Conservation (phyloP, 2,329 filamentous ascomycete species). For the Ciborinia camelliae region DNA sequence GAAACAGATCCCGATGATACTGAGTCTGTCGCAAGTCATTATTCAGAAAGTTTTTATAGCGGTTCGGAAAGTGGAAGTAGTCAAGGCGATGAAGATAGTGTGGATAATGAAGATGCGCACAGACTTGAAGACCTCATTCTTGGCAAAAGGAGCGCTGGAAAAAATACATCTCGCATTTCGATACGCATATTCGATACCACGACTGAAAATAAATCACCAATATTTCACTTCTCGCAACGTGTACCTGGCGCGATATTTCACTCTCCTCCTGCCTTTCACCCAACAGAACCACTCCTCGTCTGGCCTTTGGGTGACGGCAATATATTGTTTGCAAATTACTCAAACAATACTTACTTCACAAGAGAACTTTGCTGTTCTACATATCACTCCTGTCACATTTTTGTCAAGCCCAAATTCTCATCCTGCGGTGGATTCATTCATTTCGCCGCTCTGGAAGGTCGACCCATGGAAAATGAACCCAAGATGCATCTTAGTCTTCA, state of each 20-base stretch:
- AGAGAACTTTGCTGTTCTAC: slow-evolving; percentile 7
- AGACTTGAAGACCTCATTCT: not conserved
- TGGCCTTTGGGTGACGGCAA: not conserved
- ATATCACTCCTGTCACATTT: slow-evolving; percentile 10
- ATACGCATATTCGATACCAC: slow-evolving; percentile 3
- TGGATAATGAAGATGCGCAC: slow-evolving; percentile 3
- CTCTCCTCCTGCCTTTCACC: slow-evolving; percentile 5
- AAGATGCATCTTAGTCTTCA: slow-evolving; percentile 10
- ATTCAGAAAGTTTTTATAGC: slow-evolving; percentile 9
- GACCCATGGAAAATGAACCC: not conserved
- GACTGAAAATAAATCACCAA: not conserved
- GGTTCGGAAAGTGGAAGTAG: not conserved
- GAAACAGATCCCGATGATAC: not conserved
- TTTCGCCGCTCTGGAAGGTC: not conserved
- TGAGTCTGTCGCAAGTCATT: slow-evolving; percentile 8
- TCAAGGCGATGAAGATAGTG: not conserved
- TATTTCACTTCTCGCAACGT: not conserved
- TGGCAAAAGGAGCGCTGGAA: not conserved
- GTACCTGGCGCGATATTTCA: not conserved
- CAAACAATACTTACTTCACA: slow-evolving; percentile 6
- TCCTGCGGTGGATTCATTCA: slow-evolving; percentile 5
- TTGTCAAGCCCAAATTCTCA: not conserved
- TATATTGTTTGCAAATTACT: slow-evolving; percentile 9
- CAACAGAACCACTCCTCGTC: not conserved
- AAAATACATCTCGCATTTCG: not conserved